Evolutionary conservation across 1,284 basidiomycete species (phyloP).

Genomic region (Trametes hirsuta): DNA sequence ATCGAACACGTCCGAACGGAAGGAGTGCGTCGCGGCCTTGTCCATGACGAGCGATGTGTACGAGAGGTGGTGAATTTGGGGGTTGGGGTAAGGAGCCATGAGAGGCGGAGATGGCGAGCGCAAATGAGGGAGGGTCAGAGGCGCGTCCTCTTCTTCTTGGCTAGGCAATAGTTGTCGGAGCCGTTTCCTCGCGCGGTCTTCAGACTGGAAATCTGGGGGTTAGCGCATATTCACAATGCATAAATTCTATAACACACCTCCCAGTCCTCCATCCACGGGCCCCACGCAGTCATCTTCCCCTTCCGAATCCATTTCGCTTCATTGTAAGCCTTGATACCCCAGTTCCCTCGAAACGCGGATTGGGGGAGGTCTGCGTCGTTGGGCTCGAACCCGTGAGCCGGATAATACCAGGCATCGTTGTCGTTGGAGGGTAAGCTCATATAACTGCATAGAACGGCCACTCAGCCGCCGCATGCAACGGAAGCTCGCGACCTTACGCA

Average conservation of each 20-base stretch:
- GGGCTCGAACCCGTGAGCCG: constrained; percentile 64
- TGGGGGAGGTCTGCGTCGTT: constrained; percentile 50
- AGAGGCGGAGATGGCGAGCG: constrained; percentile 49
- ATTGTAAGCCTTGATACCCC: constrained; percentile 73
- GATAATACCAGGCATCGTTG: constrained; percentile 78
- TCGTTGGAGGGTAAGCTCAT: constrained; percentile 59
- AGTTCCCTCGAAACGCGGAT: constrained; percentile 64
- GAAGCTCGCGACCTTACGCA: not conserved
- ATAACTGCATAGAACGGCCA: constrained; percentile 21
- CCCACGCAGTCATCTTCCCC: constrained; percentile 80
- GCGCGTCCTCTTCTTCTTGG: constrained; percentile 42
- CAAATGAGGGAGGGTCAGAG: constrained; percentile 46
- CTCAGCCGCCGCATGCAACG: not conserved
- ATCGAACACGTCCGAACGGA: constrained; percentile 73
- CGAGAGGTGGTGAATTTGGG: constrained; percentile 64
- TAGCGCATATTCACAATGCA: not conserved
- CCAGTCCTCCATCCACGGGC: constrained; percentile 79
- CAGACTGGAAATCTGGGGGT: constrained; percentile 49
- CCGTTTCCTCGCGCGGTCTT: constrained; percentile 80
- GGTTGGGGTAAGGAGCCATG: constrained; percentile 68
- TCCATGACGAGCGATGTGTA: constrained; percentile 86
- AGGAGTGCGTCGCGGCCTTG: constrained; percentile 79
- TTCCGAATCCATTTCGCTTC: constrained; percentile 75
- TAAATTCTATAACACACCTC: constrained; percentile 53
- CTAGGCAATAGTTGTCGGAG: constrained; percentile 63